Evolutionary conservation across 2,329 filamentous ascomycete species (phyloP).

Genomic region (Ophiocordyceps sinensis): DNA sequence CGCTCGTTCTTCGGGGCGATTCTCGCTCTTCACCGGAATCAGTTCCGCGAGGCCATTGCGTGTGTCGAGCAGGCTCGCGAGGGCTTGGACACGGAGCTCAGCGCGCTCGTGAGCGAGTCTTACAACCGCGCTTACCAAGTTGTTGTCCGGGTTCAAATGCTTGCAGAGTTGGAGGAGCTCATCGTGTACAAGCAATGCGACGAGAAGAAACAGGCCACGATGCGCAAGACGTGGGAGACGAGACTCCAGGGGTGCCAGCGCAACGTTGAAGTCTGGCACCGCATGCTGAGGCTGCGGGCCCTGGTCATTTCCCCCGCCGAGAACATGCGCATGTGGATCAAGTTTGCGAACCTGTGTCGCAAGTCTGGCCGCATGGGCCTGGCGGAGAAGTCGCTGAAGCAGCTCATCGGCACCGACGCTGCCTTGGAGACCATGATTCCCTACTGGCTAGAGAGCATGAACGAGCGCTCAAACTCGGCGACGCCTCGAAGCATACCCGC

Average conservation of each 20-base stretch:
- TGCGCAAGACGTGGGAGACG: conserved; percentile 92
- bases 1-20: conserved; percentile 97
- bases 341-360: conserved; percentile 94
- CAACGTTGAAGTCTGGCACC: conserved; percentile 96
- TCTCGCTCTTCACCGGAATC: conserved; percentile 83
- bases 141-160: conserved; percentile 97
- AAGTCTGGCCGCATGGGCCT: conserved; percentile 91
- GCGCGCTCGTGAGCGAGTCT: conserved; percentile 91
- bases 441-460: conserved; percentile 34
- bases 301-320: conserved; percentile 84
- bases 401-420: conserved; percentile 63
- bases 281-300: conserved; percentile 89
- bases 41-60: conserved; percentile 78
- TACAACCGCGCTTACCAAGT: conserved; percentile 96
- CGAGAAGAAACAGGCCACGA: conserved; percentile 72
- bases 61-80: conserved; percentile 89
- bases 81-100: conserved; percentile 87
- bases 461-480: conserved; percentile 4
- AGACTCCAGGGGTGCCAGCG: conserved; percentile 88
- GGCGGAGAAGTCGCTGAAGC: conserved; percentile 87
- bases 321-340: conserved; percentile 99
- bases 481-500: conserved; percentile 40
- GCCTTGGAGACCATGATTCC: conserved; percentile 46
- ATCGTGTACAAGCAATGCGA: conserved; percentile 96
- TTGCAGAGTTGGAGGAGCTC: conserved; percentile 94